phyloP scores from a whole-genome alignment of 1,284 basidiomycete genomes.

The Ceratobasidium sp. region DNA sequence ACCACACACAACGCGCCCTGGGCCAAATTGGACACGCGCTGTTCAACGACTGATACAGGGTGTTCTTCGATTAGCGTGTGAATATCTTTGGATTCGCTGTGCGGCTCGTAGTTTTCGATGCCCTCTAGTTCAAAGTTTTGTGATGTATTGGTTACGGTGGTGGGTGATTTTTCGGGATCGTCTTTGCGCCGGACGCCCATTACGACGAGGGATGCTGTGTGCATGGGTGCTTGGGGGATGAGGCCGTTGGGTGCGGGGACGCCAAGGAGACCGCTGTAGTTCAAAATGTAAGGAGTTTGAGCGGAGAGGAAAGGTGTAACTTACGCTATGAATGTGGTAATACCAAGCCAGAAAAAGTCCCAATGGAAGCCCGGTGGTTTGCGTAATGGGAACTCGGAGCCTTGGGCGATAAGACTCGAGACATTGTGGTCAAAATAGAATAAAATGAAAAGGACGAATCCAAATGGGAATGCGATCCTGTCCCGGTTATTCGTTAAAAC shows the following conservation, averaged over 20 bases:
- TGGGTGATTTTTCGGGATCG: conserved; percentile 53
- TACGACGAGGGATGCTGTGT: conserved; percentile 87
- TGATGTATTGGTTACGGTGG: neutral
- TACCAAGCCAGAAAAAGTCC: conserved; percentile 89
- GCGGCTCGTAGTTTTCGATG: conserved; percentile 49
- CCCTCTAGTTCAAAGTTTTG: conserved; percentile 42
- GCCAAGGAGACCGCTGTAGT: conserved; percentile 78
- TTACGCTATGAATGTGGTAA: conserved; percentile 88
- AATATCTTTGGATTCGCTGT: conserved; percentile 46
- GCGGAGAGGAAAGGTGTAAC: neutral
- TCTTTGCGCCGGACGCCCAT: conserved; percentile 69
- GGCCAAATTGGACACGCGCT: conserved; percentile 87
- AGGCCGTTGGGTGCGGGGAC: conserved; percentile 95
- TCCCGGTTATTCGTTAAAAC: conserved; percentile 48
- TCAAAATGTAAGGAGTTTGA: neutral
- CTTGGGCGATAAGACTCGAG: conserved; percentile 92
- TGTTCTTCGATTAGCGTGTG: conserved; percentile 63
- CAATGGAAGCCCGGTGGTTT: conserved; percentile 76
- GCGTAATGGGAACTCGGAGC: conserved; percentile 87
- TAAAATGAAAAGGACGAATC: conserved; percentile 61
- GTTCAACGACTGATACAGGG: conserved; percentile 86
- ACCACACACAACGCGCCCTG: conserved; percentile 86
- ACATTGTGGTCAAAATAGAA: conserved; percentile 79
- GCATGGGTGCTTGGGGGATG: conserved; percentile 96
- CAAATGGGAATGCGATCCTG: conserved; percentile 73